Base-by-base conservation (phyloP, 768 basidiomycete species). In the Podaxis sp. region DNA sequence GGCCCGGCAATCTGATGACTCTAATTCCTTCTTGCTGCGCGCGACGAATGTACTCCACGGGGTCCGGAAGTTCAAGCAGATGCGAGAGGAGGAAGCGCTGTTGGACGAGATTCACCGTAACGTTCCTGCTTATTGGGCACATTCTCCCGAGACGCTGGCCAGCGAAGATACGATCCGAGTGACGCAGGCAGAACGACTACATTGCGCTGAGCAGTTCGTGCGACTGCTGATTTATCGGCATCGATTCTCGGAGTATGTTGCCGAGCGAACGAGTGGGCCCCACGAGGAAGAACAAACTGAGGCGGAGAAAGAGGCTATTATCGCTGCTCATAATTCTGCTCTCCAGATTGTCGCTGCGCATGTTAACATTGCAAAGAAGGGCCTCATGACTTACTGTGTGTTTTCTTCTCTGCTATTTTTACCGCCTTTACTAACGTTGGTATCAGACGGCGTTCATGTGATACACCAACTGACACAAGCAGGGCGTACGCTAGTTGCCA, bases 381-480 rank as follows among this genome's bases (percentile, higher is more conserved):
- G 94, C 64, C 68, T 96, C 68, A 96, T 97, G 94, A 96, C 95
- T 4, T 97, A 95, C 69, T 96, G 93, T 95, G 68, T 76, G 93
- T 82, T 40, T 67, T 49, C 63, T 57, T 46, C 53, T 61, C 55
- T 17, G 52, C n/a, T 68, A 28, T 52, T 52, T 54, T 49, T 26
- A 46, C 13, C 22, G 44, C 19, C 26, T 53, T 64, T 28, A 59
- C 52, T 66, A 52, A 44, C 17, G 12, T 40, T 64, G 63, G 59
- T 65, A 61, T 6, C 69, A 95, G 93, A 95, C 74, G 95, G 95
- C 2, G 94, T 96, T 0, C 94, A 96, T 72, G 94, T 96, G 64
- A 96, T 97, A 52, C 95, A 97, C 71, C 95, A 97, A 73, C 79
- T 96, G 63, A 96, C 95, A 3, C 94, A 96, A 71, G 95, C 95